Percentiles rank a stretch among this genome's conserved stretches.
phyloP scores from a whole-genome alignment of 805 yeast species.

The Dipodascopsis tothii region DNA sequence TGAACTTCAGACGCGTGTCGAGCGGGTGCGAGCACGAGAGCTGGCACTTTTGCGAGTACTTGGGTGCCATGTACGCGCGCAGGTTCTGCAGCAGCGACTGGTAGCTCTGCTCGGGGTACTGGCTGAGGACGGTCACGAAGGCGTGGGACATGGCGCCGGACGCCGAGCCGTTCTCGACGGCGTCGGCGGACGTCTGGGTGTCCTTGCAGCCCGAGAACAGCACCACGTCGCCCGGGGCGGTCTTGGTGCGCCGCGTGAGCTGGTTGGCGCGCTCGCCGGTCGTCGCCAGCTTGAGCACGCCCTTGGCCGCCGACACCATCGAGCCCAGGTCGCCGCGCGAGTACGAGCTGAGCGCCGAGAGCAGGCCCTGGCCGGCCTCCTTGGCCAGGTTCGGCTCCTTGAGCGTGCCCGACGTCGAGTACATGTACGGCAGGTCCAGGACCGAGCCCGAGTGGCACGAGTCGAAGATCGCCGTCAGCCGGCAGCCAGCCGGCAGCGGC shows the following conservation, averaged over 20 bases:
- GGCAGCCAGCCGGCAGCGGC: constrained; percentile 63
- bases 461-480: constrained; percentile 74
- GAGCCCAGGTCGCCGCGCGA: constrained; percentile 51
- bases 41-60: constrained; percentile 79
- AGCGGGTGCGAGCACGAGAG: constrained; percentile 67
- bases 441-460: constrained; percentile 84
- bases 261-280: constrained; percentile 35
- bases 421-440: constrained; percentile 68
- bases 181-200: constrained; percentile 77
- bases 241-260: constrained; percentile 46
- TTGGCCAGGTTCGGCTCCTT: constrained; percentile 75
- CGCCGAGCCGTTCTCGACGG: constrained; percentile 57
- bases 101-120: constrained; percentile 60
- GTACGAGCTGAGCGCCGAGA: constrained; percentile 53
- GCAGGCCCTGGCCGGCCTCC: constrained; percentile 62
- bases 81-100: constrained; percentile 61
- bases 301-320: constrained; percentile 37
- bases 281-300: constrained; percentile 31
- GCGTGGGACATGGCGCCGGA: constrained; percentile 87
- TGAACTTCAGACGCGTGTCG: constrained; percentile 50
- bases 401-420: constrained; percentile 74
- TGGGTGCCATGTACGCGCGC: constrained; percentile 53
- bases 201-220: constrained; percentile 78
- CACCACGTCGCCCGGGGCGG: constrained; percentile 70
- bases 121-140: constrained; percentile 54